These are phyloP conservation scores for Termitomyces sp. DNA, from an alignment of 768 basidiomycete genomes.

Conservation along the genomic window DNA sequence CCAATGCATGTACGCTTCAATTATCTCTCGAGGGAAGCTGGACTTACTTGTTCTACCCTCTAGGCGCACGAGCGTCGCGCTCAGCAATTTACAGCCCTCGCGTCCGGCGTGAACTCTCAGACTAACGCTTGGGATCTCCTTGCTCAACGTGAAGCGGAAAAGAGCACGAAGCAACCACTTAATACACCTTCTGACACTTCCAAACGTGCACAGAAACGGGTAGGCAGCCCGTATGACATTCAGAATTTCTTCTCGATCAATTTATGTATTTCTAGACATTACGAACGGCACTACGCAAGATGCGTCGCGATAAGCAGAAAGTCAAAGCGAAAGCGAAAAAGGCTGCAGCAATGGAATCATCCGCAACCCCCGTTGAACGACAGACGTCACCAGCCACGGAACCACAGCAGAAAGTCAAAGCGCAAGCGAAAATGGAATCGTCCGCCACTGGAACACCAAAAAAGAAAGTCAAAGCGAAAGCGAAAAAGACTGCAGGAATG, in stretches of 20 bases:
- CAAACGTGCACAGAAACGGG: conserved; percentile 62
- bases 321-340: conserved; percentile 30
- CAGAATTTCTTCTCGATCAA: neutral
- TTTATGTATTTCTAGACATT: conserved; percentile 33
- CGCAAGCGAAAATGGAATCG: no score
- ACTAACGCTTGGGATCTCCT: conserved; percentile 47
- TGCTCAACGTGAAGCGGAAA: conserved; percentile 20
- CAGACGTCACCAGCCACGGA: neutral
- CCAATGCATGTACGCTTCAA: conserved; percentile 51
- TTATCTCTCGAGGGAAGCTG: conserved; percentile 4
- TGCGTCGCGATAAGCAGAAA: conserved; percentile 46
- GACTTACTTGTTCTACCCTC: conserved; percentile 9
- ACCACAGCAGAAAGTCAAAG: no score
- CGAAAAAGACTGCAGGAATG: conserved; percentile 4
- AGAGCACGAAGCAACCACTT: conserved; percentile 19
- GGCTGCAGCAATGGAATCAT: neutral
- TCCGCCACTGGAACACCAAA: no score
- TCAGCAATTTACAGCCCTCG: conserved; percentile 41
- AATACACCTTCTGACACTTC: conserved; percentile 30
- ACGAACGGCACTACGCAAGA: conserved; percentile 37
- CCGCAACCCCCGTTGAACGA: neutral
- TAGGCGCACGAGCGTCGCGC: conserved; percentile 66
- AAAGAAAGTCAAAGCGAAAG: conserved; percentile 41
- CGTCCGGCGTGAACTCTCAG: conserved; percentile 32
- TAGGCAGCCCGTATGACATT: conserved; percentile 20